Percentiles rank a stretch among this genome's conserved stretches.
phyloP scores from a whole-genome alignment of 805 yeast genomes.

The Debaryomyces tyrocola region DNA sequence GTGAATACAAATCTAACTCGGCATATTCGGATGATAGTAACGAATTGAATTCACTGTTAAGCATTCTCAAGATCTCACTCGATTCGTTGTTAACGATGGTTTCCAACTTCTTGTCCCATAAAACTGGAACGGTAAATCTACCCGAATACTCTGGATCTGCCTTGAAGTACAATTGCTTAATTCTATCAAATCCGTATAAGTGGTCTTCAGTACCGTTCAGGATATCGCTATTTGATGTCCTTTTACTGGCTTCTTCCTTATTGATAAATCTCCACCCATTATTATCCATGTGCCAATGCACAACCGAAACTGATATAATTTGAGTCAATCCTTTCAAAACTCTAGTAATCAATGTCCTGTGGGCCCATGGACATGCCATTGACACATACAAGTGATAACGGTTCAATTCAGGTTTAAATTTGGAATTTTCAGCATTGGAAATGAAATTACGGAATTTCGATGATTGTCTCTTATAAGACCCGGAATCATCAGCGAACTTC shows the following conservation, averaged over 20 bases:
- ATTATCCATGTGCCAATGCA: conserved; percentile 86
- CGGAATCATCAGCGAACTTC: conserved; percentile 42
- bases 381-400: conserved; percentile 89
- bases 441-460: conserved; percentile 63
- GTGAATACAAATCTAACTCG: conserved; percentile 63
- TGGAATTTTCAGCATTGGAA: conserved; percentile 55
- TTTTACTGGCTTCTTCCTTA: conserved; percentile 44
- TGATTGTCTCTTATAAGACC: conserved; percentile 23
- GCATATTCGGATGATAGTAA: conserved; percentile 50
- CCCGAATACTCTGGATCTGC: conserved; percentile 77
- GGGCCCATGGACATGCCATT: conserved; percentile 96
- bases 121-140: conserved; percentile 87
- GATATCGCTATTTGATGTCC: conserved; percentile 54
- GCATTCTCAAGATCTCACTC: conserved; percentile 82
- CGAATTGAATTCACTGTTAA: conserved; percentile 72
- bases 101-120: conserved; percentile 82
- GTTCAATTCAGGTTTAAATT: conserved; percentile 69
- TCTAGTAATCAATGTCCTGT: conserved; percentile 74
- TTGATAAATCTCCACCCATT: conserved; percentile 86
- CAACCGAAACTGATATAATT: conserved; percentile 69
- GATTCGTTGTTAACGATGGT: conserved; percentile 93
- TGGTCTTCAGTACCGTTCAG: conserved; percentile 39
- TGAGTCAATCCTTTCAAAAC: conserved; percentile 66
- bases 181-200: conserved; percentile 54
- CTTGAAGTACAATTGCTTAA: conserved; percentile 72